These are phyloP conservation scores for Populus tremula DNA, from an alignment of 345 rosid genomes.

Conservation along the genomic window DNA sequence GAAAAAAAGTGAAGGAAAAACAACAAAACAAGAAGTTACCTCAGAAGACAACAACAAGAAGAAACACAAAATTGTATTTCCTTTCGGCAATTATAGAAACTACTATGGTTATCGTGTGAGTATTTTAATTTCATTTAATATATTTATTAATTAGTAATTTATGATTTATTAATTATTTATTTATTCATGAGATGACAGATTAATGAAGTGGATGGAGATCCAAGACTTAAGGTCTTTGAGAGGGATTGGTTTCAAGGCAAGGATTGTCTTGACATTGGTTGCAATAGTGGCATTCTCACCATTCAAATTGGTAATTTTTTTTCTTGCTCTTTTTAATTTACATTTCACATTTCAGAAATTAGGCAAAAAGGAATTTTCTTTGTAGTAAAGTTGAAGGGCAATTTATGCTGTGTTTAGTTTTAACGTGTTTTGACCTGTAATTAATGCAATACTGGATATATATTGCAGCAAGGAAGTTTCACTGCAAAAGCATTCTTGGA, in stretches of 20 bases:
- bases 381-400: background rate
- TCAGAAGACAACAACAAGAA: slow-evolving; percentile 42
- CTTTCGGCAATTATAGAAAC: slow-evolving; percentile 77
- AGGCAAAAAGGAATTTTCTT: background rate
- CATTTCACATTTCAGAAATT: background rate
- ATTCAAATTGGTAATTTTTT: slow-evolving; percentile 58
- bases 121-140: background rate
- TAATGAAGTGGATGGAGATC: slow-evolving; percentile 72
- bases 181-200: slow-evolving; percentile 41
- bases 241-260: slow-evolving; percentile 80
- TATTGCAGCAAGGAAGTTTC: slow-evolving; percentile 62
- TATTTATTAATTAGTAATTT: background rate
- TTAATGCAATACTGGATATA: background rate
- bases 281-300: slow-evolving; percentile 79
- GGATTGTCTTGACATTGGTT: slow-evolving; percentile 86
- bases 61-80: slow-evolving; percentile 47
- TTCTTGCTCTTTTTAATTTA: background rate
- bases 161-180: background rate
- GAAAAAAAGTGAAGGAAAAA: slow-evolving; percentile 1
- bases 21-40: slow-evolving; percentile 5
- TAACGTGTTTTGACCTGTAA: background rate
- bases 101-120: slow-evolving; percentile 91
- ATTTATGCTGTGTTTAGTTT: too few relatives aligned
- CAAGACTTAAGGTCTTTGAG: slow-evolving; percentile 70
- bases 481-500: slow-evolving; percentile 78